Evolutionary conservation across 2,329 filamentous ascomycete genomes (phyloP).

Genomic region (Cladobotryum mycophilum): DNA sequence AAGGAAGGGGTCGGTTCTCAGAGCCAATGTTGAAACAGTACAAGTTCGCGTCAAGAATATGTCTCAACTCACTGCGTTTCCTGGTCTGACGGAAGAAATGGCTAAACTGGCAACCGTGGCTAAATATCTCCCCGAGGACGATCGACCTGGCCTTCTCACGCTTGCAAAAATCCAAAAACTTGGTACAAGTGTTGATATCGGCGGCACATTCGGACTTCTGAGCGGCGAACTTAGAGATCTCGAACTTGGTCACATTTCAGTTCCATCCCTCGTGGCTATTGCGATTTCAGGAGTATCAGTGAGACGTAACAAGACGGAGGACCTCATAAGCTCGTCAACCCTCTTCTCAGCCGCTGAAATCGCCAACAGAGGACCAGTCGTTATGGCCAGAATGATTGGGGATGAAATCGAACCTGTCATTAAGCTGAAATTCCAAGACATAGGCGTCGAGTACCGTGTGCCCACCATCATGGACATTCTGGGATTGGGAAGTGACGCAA

Average conservation of each 20-base stretch:
- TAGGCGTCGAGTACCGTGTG: conserved; percentile 84
- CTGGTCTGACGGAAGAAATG: conserved; percentile 69
- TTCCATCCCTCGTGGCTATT: conserved; percentile 78
- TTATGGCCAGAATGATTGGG: conserved; percentile 86
- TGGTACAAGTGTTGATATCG: conserved; percentile 56
- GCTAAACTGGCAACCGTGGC: conserved; percentile 78
- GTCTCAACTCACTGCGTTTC: conserved; percentile 60
- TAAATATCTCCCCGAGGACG: conserved; percentile 94
- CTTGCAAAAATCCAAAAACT: conserved; percentile 61
- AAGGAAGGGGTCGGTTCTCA: conserved; percentile 76
- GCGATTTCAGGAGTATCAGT: conserved; percentile 59
- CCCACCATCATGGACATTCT: conserved; percentile 75
- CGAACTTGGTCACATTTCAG: conserved; percentile 73
- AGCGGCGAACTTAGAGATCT: conserved; percentile 53
- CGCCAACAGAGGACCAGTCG: conserved; percentile 39
- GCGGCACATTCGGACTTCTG: conserved; percentile 61
- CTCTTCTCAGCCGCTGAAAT: conserved; percentile 22
- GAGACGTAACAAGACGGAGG: conserved; percentile 60
- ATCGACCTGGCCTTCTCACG: conserved; percentile 80
- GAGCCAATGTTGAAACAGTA: conserved; percentile 59
- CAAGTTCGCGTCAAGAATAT: conserved; percentile 57
- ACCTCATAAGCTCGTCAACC: conserved; percentile 56
- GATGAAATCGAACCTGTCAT: conserved; percentile 91
- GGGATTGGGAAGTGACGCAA: conserved; percentile 60
- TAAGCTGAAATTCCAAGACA: conserved; percentile 78